These are phyloP conservation scores for Neodidymelliopsis sp. DNA, from an alignment of 2,329 filamentous ascomycete species.

Conservation along the genomic window DNA sequence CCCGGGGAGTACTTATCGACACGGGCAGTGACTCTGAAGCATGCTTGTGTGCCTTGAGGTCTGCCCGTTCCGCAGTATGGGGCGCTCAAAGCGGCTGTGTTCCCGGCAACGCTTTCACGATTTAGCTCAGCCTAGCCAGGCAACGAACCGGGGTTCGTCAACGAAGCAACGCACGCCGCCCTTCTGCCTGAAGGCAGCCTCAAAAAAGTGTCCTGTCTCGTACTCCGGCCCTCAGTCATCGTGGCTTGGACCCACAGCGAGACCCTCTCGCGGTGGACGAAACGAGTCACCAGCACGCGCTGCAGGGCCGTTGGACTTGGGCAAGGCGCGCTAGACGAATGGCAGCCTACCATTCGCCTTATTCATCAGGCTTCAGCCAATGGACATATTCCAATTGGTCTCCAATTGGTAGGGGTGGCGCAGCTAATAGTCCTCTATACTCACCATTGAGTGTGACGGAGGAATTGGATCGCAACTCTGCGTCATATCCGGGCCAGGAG, in stretches of 20 bases:
- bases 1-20: conserved; percentile 39
- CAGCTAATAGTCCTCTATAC: conserved; percentile 28
- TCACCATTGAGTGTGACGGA: conserved; percentile 24
- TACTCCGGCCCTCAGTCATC: conserved; percentile 23
- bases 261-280: conserved; percentile 33
- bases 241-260: conserved; percentile 36
- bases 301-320: conserved; percentile 26
- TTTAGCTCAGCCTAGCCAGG: conserved; percentile 33
- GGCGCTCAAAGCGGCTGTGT: conserved; percentile 40
- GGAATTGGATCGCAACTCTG: conserved; percentile 27
- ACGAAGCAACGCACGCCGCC: conserved; percentile 22
- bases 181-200: conserved; percentile 37
- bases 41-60: conserved; percentile 38
- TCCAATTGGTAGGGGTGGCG: conserved; percentile 36
- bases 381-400: conserved; percentile 18
- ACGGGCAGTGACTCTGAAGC: conserved; percentile 16
- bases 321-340: conserved; percentile 36
- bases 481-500: conserved; percentile 41
- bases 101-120: conserved; percentile 25
- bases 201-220: conserved; percentile 32
- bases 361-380: conserved; percentile 34
- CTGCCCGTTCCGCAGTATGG: conserved; percentile 30
- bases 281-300: conserved; percentile 38
- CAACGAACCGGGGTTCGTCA: conserved; percentile 40
- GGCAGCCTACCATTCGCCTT: conserved; percentile 41